Evolutionary conservation across 2,329 filamentous ascomycete species (phyloP).

Genomic region (Xenoacremonium recifei): DNA sequence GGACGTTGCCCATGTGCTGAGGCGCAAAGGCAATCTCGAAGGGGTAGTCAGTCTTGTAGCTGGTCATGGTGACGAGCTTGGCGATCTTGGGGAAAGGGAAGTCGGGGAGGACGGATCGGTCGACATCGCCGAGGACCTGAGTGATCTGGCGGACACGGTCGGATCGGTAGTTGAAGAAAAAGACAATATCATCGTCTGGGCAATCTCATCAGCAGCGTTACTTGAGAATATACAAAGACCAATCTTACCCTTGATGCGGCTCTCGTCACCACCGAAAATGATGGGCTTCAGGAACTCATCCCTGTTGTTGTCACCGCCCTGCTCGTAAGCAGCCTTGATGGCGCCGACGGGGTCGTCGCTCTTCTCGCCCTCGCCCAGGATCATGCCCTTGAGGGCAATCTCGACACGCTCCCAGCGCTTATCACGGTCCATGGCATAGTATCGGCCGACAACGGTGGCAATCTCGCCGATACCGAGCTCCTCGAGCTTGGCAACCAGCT

Average conservation of each 20-base stretch:
- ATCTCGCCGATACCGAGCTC: slow-evolving; percentile 86
- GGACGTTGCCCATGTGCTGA: slow-evolving; percentile 96
- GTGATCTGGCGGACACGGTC: slow-evolving; percentile 96
- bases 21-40: slow-evolving; percentile 92
- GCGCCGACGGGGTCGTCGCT: slow-evolving; percentile 82
- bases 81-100: slow-evolving; percentile 92
- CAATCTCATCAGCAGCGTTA: slow-evolving; percentile 7
- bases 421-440: slow-evolving; percentile 99
- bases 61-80: slow-evolving; percentile 89
- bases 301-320: slow-evolving; percentile 66
- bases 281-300: slow-evolving; percentile 99
- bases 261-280: slow-evolving; percentile 83
- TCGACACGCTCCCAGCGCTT: slow-evolving; percentile 98
- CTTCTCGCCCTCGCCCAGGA: slow-evolving; percentile 83
- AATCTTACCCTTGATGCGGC: slow-evolving; percentile 73
- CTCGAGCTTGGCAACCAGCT: slow-evolving; percentile 75
- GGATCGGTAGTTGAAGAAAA: slow-evolving; percentile 99
- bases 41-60: slow-evolving; percentile 93
- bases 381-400: slow-evolving; percentile 81
- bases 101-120: slow-evolving; percentile 86
- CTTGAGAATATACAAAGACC: neutral
- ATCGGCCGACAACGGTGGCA: slow-evolving; percentile 89
- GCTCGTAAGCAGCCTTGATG: slow-evolving; percentile 83
- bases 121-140: slow-evolving; percentile 87
- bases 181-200: slow-evolving; percentile 84